Evolutionary conservation across 108 stramenopile genomes (phyloP).

Genomic region (Hondaea fermentalgiana): DNA sequence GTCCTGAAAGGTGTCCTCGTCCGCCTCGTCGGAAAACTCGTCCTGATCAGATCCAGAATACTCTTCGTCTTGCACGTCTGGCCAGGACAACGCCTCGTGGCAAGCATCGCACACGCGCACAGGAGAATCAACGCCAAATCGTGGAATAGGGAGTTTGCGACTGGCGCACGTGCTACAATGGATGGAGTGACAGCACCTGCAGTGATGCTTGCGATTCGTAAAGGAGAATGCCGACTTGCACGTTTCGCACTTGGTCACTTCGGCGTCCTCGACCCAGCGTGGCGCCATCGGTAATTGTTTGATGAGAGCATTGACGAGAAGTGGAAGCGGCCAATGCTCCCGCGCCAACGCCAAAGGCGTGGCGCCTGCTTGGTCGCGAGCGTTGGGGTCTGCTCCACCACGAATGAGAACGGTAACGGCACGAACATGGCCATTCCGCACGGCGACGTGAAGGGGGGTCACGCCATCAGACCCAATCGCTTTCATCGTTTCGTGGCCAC

Average conservation of each 20-base stretch:
- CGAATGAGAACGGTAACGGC: background rate
- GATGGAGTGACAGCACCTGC: background rate
- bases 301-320: background rate
- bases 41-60: background rate
- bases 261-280: background rate
- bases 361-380: background rate
- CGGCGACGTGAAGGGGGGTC: background rate
- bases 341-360: background rate
- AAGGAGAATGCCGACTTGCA: background rate
- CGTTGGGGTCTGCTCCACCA: background rate
- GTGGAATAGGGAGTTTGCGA: background rate
- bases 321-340: background rate
- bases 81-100: slow-evolving; percentile 13
- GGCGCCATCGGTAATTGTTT: background rate
- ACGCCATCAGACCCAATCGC: background rate
- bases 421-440: background rate
- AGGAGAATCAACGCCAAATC: background rate
- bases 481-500: background rate
- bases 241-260: background rate
- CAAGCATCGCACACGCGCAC: background rate
- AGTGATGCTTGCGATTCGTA: slow-evolving; percentile 4
- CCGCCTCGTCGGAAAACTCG: background rate
- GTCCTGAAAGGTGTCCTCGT: background rate
- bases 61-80: background rate
- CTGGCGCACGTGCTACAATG: background rate